phyloP scores from a whole-genome alignment of 2,329 filamentous ascomycete genomes.

The Cytospora leucostoma region DNA sequence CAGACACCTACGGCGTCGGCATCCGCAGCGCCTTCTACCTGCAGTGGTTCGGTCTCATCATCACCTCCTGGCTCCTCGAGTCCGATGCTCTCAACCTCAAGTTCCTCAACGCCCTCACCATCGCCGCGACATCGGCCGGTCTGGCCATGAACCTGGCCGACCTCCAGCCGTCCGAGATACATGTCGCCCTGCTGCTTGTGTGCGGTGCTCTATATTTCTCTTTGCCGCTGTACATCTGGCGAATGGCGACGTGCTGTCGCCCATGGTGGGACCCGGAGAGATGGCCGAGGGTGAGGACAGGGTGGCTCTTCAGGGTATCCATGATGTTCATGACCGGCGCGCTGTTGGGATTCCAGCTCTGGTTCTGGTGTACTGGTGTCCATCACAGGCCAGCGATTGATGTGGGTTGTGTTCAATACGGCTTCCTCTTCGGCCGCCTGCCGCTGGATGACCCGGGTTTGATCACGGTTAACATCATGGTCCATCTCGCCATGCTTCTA shows the following conservation, averaged over 20 bases:
- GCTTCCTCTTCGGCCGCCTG: constrained; percentile 29
- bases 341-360: constrained; percentile 28
- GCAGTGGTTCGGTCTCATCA: constrained; percentile 27
- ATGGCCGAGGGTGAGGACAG: constrained; percentile 22
- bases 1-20: constrained; percentile 24
- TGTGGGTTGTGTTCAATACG: constrained; percentile 20
- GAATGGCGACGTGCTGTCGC: constrained; percentile 30
- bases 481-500: constrained; percentile 27
- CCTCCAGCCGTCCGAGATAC: constrained; percentile 26
- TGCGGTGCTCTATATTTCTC: constrained; percentile 27
- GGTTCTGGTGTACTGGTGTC: constrained; percentile 33
- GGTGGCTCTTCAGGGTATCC: constrained; percentile 20
- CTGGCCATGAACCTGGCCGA: constrained; percentile 13
- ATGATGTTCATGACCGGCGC: constrained; percentile 22
- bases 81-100: constrained; percentile 21
- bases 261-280: constrained; percentile 31
- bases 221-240: constrained; percentile 30
- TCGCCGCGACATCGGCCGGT: constrained; percentile 22
- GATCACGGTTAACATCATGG: constrained; percentile 28
- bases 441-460: constrained; percentile 24
- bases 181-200: constrained; percentile 30
- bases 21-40: constrained; percentile 27
- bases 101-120: constrained; percentile 24
- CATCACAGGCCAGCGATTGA: constrained; percentile 6
- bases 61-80: constrained; percentile 24